Percentiles rank a stretch among this genome's conserved stretches.
These are phyloP conservation scores for Xylaria sp. DNA, from an alignment of 2,329 filamentous ascomycete species.

Conservation along the genomic window DNA sequence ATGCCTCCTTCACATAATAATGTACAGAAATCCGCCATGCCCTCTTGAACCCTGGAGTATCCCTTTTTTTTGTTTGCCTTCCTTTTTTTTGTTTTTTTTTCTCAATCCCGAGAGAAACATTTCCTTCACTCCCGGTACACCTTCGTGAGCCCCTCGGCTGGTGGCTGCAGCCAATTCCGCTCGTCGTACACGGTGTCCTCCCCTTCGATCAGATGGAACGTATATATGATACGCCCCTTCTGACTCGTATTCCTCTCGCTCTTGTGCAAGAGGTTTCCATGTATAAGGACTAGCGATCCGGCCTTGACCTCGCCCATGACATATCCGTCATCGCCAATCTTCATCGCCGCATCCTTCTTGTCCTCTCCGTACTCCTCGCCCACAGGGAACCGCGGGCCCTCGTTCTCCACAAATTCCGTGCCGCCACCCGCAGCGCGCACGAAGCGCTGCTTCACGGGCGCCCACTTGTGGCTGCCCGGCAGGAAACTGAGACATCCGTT, in stretches of 20 bases:
- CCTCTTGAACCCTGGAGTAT: not conserved
- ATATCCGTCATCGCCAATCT: constrained; percentile 52
- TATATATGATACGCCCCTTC: constrained; percentile 91
- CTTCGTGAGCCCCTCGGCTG: constrained; percentile 70
- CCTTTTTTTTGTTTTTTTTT: not conserved
- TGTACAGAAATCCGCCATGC: constrained; percentile 4
- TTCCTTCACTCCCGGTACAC: constrained; percentile 39
- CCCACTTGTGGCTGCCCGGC: constrained; percentile 69
- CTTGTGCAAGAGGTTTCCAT: constrained; percentile 93
- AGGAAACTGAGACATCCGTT: constrained; percentile 90
- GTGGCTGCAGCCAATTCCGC: constrained; percentile 90
- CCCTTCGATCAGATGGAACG: constrained; percentile 93
- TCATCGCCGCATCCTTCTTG: constrained; percentile 31
- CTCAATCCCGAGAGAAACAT: not conserved
- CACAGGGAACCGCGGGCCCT: constrained; percentile 57
- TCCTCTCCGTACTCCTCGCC: constrained; percentile 43
- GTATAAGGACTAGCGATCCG: constrained; percentile 84
- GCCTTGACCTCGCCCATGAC: constrained; percentile 83
- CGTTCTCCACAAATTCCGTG: constrained; percentile 68
- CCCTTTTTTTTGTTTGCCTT: not conserved
- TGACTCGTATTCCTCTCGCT: constrained; percentile 85
- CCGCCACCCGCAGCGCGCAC: constrained; percentile 54
- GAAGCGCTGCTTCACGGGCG: constrained; percentile 66
- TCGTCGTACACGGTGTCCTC: constrained; percentile 69
- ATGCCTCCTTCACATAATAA: constrained; percentile 2